A percentile compares a stretch with the other conserved stretches of the same genome.
Evolutionary conservation across 2,329 filamentous ascomycete genomes (phyloP).

Genomic region (Fusarium sp.): DNA sequence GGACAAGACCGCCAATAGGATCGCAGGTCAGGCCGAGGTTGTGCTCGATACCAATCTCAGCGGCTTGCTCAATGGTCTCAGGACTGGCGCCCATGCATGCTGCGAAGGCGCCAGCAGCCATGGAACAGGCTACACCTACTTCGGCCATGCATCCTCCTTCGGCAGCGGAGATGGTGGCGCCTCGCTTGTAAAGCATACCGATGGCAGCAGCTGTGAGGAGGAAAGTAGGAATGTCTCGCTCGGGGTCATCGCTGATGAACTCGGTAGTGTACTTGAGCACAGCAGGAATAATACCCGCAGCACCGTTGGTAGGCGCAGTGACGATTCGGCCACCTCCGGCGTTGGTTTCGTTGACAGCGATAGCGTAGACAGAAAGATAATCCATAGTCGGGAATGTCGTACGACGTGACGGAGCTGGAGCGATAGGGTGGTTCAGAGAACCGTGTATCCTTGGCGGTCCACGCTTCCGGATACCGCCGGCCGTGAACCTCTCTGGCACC

Average conservation of each 20-base stretch:
- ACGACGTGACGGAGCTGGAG: conserved; percentile 58
- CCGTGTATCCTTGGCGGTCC: conserved; percentile 57
- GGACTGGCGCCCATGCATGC: conserved; percentile 63
- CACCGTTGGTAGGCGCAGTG: conserved; percentile 63
- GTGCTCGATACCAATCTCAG: conserved; percentile 64
- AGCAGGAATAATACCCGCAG: conserved; percentile 62
- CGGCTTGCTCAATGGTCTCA: conserved; percentile 62
- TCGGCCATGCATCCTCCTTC: conserved; percentile 66
- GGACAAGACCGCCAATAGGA: conserved; percentile 62
- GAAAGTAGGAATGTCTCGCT: conserved; percentile 62
- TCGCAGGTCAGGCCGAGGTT: conserved; percentile 63
- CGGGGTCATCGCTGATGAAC: conserved; percentile 62
- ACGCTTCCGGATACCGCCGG: conserved; percentile 33
- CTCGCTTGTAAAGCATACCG: conserved; percentile 65
- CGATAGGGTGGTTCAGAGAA: conserved; percentile 58
- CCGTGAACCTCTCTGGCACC: conserved; percentile 9
- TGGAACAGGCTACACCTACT: conserved; percentile 63
- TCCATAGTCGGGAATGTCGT: conserved; percentile 63
- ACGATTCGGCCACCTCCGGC: conserved; percentile 62
- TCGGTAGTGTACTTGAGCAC: conserved; percentile 63
- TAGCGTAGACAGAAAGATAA: conserved; percentile 62
- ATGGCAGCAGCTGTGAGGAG: conserved; percentile 61
- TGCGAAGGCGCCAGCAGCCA: conserved; percentile 63
- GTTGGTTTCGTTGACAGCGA: conserved; percentile 65
- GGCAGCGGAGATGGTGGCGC: conserved; percentile 62